phyloP scores from a whole-genome alignment of 1,139 yeast species.

The Taphrina deformans region DNA sequence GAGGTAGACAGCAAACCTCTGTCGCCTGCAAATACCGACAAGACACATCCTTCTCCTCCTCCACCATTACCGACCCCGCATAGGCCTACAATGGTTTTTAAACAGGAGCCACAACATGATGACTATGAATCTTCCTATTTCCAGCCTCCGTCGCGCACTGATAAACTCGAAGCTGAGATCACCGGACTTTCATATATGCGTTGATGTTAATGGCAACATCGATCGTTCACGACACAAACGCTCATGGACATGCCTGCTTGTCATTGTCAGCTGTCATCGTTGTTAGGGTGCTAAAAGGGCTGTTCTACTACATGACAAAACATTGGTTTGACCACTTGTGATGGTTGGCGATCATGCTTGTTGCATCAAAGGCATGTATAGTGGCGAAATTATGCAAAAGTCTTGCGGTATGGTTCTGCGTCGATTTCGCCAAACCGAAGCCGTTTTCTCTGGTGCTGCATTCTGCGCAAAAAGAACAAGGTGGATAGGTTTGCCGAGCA shows the following conservation, averaged over 20 bases:
- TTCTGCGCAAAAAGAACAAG: too few relatives aligned
- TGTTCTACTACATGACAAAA: too few relatives aligned
- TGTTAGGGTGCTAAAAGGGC: too few relatives aligned
- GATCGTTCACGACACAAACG: neutral
- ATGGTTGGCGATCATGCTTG: too few relatives aligned
- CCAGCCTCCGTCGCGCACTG: slow-evolving; percentile 1
- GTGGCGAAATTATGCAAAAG: too few relatives aligned
- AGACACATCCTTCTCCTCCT: neutral
- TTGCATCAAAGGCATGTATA: too few relatives aligned
- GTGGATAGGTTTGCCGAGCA: too few relatives aligned
- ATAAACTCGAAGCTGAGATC: neutral
- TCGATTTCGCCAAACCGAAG: too few relatives aligned
- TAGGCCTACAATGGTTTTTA: neutral
- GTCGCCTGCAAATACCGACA: neutral
- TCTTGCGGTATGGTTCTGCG: too few relatives aligned
- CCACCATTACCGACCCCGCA: neutral
- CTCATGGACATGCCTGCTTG: neutral
- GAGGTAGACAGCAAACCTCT: neutral
- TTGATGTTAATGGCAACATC: neutral
- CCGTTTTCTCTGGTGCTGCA: too few relatives aligned
- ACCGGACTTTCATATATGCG: neutral
- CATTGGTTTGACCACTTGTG: too few relatives aligned
- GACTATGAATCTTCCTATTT: neutral
- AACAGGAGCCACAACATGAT: neutral
- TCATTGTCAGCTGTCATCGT: too few relatives aligned